Base-by-base conservation (phyloP, 176 grass and related monocot genomes). In the Urochloa ruziziensis region DNA sequence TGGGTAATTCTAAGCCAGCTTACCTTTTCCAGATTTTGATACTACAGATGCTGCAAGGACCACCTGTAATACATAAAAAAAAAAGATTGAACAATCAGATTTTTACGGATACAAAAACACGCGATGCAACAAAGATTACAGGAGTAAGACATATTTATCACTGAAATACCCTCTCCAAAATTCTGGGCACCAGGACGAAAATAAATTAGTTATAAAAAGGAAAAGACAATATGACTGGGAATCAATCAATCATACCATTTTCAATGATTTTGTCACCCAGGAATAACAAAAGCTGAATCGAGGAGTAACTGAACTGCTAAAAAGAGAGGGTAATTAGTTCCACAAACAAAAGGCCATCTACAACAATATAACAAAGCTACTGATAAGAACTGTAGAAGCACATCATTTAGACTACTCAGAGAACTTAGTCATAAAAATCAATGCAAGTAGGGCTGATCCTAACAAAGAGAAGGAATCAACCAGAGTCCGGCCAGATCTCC, bases 1-100 rank as follows among this genome's bases (percentile, higher is more conserved):
- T 40, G 10, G 21, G 10, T 35, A 72, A 80, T 77, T 64, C 35
- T n/a, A 77, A 64, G 81, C 35, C 37, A 73, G 62, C 82, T 78
- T 40, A 93, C 94, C 94, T 89, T 93, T 97, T 81, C 94, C 94
- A 62, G 89, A 87, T 77, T 97, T 93, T 16, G 89, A 83, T 80
- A 97, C 72, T 54, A 93, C 74, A 77, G 94, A 93, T 77, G 84
- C 81, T 35, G 94, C 91, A 53, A 91, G 94, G 88, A 97, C 84
- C 67, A 93, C 94, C 94, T 97, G 74, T 49, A 34, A 51, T 77
- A 72, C 53, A 82, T 64, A 84, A 29, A 81, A 69, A 71, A 68
- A 75, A 89, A 44, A 74, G 40, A 84, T 39, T 28, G 52, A 77
- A 70, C 39, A 64, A 70, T 54, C 17, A 73, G 27, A 57, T 74